Base-by-base conservation (phyloP, 768 basidiomycete species). In the Boletus fagicola region DNA sequence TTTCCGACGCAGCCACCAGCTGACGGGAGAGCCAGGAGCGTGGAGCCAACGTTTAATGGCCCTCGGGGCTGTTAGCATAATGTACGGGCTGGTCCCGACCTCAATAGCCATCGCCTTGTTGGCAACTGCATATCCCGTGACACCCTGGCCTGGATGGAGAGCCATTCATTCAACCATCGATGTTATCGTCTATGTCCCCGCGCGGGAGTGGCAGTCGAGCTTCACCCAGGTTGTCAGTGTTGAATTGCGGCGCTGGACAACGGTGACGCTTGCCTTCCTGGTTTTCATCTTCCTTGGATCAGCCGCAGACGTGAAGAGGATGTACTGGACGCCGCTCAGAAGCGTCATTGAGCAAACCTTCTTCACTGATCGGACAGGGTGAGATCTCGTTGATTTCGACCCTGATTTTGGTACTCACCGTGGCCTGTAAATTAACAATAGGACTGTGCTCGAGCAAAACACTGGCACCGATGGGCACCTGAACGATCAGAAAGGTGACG, bases 211-310 rank as follows among this genome's bases (percentile, higher is more conserved):
- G 62, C 54, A 49, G 33, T 46, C 59, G 4, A 53, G 16, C 15
- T 6, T 13, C 8, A n/a, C 2, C 15, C n/a, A 9, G 43, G 26
- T 48, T 13, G 51, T 35, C 30, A 53, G 8, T 6, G 4, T 30
- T 8, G 54, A 66, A 35, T n/a, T 66, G 15, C 60, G 65, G 20
- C 65, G 65, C 16, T 65, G 65, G 65, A 62, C 62, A 16, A 48
- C 31, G 31, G 31, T 54, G 24, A 47, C 58, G 28, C 47, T 66
- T 9, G 43, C 56, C 5, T 64, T 56, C 18, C 24, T 62, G 4
- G 16, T 67, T 5, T 67, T 66, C 16, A 5, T 48, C n/a, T 22
- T 67, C 22, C 54, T 66, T 46, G 65, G 65, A 12, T 39, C 60
- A 16, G 64, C 62, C 1, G 28, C 49, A 2, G 65, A 67, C 5